Conservation (phyloP, 495 filamentous ascomycete genomes). For the Lichenothelia convexa region DNA sequence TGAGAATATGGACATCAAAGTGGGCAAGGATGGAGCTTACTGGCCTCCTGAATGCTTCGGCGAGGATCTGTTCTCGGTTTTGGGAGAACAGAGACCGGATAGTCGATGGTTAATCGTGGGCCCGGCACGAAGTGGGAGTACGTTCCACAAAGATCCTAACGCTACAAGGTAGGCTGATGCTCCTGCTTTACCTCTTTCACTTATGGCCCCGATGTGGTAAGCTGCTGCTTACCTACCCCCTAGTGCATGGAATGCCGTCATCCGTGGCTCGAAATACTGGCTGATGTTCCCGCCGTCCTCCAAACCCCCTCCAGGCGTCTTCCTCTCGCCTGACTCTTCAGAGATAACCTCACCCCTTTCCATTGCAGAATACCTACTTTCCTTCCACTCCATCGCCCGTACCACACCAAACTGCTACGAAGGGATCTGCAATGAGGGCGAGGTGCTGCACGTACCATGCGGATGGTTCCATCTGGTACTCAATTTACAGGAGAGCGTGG, state of each 20-base stretch:
- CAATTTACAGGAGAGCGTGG: slow-evolving; percentile 66
- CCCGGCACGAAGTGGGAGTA: slow-evolving; percentile 75
- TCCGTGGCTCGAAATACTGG: slow-evolving; percentile 92
- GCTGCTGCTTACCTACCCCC: too few species aligned
- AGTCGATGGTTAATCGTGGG: slow-evolving; percentile 88
- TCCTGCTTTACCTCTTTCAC: too few species aligned
- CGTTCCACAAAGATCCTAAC: slow-evolving; percentile 81
- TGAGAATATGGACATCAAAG: slow-evolving; percentile 60
- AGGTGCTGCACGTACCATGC: slow-evolving; percentile 80
- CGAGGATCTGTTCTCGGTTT: slow-evolving; percentile 67
- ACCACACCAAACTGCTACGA: slow-evolving; percentile 62
- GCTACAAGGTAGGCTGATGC: slow-evolving; percentile 27
- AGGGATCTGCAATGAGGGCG: slow-evolving; percentile 71
- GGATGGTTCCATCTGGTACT: slow-evolving; percentile 98
- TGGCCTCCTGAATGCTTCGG: slow-evolving; percentile 80
- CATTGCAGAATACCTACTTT: slow-evolving; percentile 87
- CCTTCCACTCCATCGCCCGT: slow-evolving; percentile 79
- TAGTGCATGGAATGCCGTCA: slow-evolving; percentile 94
- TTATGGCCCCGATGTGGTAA: too few species aligned
- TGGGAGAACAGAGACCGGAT: slow-evolving; percentile 68
- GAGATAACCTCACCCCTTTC: slow-evolving; percentile 90
- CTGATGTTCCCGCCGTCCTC: slow-evolving; percentile 71
- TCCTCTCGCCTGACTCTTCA: slow-evolving; percentile 76
- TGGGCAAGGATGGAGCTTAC: slow-evolving; percentile 45
- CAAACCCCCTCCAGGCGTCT: slow-evolving; percentile 60